phyloP scores from a whole-genome alignment of 2,329 filamentous ascomycete species.

The Paraconiothyrium brasiliense region DNA sequence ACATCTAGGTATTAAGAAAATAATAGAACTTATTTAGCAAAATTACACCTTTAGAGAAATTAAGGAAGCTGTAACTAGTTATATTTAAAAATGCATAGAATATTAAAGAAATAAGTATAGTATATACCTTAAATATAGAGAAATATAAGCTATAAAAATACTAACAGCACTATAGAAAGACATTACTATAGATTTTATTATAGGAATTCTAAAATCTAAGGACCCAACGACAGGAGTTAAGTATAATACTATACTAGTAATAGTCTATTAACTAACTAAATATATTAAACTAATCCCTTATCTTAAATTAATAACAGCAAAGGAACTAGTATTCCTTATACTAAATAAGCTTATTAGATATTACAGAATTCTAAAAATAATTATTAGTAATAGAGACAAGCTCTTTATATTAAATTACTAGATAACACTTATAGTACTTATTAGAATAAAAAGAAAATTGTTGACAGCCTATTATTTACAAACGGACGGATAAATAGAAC shows the following conservation, averaged over 20 bases:
- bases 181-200: constrained; percentile 20
- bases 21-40: background rate
- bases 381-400: too few species aligned
- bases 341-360: background rate
- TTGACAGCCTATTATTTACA: too few species aligned
- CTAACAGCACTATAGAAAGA: constrained; percentile 5
- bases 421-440: too few species aligned
- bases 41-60: constrained; percentile 4
- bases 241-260: constrained; percentile 13
- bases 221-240: constrained; percentile 5
- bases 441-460: too few species aligned
- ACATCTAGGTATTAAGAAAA: too few species aligned
- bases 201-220: constrained; percentile 14
- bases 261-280: constrained; percentile 8
- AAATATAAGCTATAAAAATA: constrained; percentile 18
- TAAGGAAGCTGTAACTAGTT: background rate
- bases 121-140: constrained; percentile 15
- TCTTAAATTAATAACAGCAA: too few species aligned
- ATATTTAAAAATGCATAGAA: constrained; percentile 8
- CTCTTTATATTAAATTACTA: too few species aligned
- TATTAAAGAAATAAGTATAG: constrained; percentile 17
- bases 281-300: constrained; percentile 4
- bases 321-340: too few species aligned
- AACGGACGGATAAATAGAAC: too few species aligned
- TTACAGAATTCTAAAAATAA: background rate